Percentiles rank a stretch among this genome's conserved stretches.
phyloP scores from a whole-genome alignment of 106 monocot genomes.

The Iris macrosiphon region DNA sequence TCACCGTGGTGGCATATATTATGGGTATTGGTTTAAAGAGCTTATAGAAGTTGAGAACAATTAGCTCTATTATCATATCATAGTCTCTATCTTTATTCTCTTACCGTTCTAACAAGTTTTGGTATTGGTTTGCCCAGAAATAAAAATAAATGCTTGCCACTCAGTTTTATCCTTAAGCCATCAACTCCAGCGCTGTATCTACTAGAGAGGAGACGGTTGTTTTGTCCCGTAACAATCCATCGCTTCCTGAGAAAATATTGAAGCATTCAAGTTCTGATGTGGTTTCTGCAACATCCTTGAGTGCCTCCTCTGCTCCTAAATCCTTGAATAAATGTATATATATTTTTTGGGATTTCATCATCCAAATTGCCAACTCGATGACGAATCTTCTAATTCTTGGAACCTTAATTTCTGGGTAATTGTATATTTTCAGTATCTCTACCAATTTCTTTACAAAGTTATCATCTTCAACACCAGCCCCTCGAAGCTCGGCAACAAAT shows the following conservation, averaged over 20 bases:
- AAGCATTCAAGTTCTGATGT: slow-evolving; percentile 68
- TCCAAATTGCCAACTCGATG: slow-evolving; percentile 35
- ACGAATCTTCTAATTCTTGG: slow-evolving; percentile 65
- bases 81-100: no score
- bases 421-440: slow-evolving; percentile 28
- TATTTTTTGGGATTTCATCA: slow-evolving; percentile 37
- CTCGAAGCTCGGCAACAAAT: slow-evolving; percentile 19
- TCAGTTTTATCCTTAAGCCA: slow-evolving; percentile 1
- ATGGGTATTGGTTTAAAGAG: no score
- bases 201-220: slow-evolving; percentile 26
- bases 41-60: no score
- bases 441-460: slow-evolving; percentile 29
- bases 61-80: no score
- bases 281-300: slow-evolving; percentile 37
- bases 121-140: no score
- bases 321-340: slow-evolving; percentile 26
- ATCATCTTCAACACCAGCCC: slow-evolving; percentile 15
- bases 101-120: no score
- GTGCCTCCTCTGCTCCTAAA: slow-evolving; percentile 14
- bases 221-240: slow-evolving; percentile 28
- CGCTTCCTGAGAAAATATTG: slow-evolving; percentile 50
- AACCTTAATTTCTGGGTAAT: slow-evolving; percentile 29
- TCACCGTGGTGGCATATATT: no score
- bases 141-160: no score
- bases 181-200: slow-evolving; percentile 26